Evolutionary conservation across 176 grass and related monocot species (phyloP).

Genomic region (Zea mays): DNA sequence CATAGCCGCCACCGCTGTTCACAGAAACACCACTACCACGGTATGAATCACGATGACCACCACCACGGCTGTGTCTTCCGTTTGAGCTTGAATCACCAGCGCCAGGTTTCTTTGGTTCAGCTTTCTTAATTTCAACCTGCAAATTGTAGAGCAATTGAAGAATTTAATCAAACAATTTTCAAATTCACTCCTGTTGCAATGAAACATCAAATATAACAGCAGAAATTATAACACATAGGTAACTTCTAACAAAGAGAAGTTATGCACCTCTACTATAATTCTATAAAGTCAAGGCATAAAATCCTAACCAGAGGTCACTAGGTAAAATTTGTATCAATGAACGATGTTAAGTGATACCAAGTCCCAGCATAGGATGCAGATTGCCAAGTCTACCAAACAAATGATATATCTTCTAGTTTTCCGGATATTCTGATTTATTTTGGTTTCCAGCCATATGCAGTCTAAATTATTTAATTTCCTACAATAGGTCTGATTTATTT

Average conservation of each 20-base stretch:
- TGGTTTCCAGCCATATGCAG: neutral
- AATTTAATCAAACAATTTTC: conserved; percentile 19
- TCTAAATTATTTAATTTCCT: neutral
- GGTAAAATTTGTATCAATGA: neutral
- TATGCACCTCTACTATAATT: neutral
- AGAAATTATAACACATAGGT: neutral
- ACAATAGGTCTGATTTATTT: neutral
- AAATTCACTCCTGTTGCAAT: neutral
- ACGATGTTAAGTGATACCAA: neutral
- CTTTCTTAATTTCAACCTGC: conserved; percentile 99
- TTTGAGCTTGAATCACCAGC: conserved; percentile 58
- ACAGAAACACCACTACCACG: conserved; percentile 31
- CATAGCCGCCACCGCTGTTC: conserved; percentile 43
- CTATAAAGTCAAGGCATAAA: neutral
- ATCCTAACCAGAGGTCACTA: conserved; percentile 1
- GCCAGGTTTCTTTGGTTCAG: conserved; percentile 89
- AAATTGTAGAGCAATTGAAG: neutral
- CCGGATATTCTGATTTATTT: neutral
- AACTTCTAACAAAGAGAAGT: conserved; percentile 29
- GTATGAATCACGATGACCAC: conserved; percentile 49
- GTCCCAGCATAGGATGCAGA: neutral
- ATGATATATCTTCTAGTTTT: neutral
- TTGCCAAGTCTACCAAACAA: neutral
- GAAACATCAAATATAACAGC: neutral
- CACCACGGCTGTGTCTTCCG: conserved; percentile 51